Base-by-base conservation (phyloP, 2,329 filamentous ascomycete genomes). In the Xylaria sp. region DNA sequence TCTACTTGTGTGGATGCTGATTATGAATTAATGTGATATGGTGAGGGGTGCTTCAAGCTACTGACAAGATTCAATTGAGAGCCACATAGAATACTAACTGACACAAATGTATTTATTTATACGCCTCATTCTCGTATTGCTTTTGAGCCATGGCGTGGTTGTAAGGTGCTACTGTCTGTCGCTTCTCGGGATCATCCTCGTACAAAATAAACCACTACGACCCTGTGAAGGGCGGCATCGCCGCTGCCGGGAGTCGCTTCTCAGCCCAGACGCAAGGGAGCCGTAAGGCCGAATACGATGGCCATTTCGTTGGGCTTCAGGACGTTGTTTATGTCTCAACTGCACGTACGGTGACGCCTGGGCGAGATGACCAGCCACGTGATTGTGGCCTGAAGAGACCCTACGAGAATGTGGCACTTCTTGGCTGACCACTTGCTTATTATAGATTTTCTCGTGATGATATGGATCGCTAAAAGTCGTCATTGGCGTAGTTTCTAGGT, bases 61-160 rank as follows among this genome's bases (percentile, higher is more conserved):
- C 33, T 20, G n/a, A 49, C 49, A 17, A 0, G 5, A 39, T 15
- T 62, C 55, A n/a, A 33, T 51, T 31, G 56, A 47, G 25, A 51
- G 25, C 33, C 51, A n/a, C 5, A 13, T 38, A 20, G 9, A 31
- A 25, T 38, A 9, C 15, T n/a, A 25, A 2, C 33, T 22, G 13
- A 45, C n/a, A 50, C 17, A 1, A n/a, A 17, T 11, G 22, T 57
- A 45, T 61, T 45, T 61, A 65, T 65, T 45, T 61, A 65, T 65
- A 61, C 45, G 38, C 27, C 6, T 36, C 25, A 9, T 38, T 17
- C 25, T 33, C 20, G 7, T 15, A 13, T 25, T 45, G n/a, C 25
- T n/a, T 29, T 15, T 5, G 15, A 45, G 47, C 38, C 3, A 49
- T 65, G 9, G 22, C 47, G 33, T 5, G 27, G 45, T 33, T 15